These are phyloP conservation scores for Apiospora hydei DNA, from an alignment of 2,329 filamentous ascomycete genomes.

Conservation along the genomic window DNA sequence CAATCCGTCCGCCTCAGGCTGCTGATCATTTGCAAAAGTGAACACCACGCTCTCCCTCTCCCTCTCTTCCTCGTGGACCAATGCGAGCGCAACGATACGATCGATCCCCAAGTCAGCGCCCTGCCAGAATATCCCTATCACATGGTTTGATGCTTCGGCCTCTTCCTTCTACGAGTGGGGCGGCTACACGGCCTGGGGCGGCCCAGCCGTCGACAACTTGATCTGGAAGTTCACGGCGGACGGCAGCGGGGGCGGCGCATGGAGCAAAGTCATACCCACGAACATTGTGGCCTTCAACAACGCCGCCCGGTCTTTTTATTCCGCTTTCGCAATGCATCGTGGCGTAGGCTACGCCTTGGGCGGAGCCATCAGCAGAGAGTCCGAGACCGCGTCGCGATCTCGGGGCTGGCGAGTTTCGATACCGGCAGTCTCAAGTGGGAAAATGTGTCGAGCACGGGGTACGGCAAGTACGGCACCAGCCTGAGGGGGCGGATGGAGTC, in stretches of 20 bases:
- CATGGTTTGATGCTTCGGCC: slow-evolving; percentile 15
- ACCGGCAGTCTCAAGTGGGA: slow-evolving; percentile 4
- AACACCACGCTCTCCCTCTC: slow-evolving; percentile 25
- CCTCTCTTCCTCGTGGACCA: slow-evolving; percentile 25
- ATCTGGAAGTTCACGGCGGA: slow-evolving; percentile 25
- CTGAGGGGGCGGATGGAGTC: neutral
- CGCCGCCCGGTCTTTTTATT: neutral
- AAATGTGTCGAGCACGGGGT: slow-evolving; percentile 12
- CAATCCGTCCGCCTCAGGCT: neutral
- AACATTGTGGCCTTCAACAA: neutral
- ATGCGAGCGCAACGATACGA: slow-evolving; percentile 4
- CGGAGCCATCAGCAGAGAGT: slow-evolving; percentile 5
- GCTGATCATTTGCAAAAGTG: neutral
- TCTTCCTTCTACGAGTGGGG: slow-evolving; percentile 25
- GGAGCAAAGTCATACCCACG: neutral
- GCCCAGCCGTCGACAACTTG: neutral
- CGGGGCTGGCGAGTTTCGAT: slow-evolving; percentile 26
- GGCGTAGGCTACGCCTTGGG: slow-evolving; percentile 18
- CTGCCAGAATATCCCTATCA: neutral
- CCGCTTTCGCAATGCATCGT: neutral
- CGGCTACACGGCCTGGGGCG: neutral
- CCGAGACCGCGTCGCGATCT: neutral
- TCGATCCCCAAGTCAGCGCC: slow-evolving; percentile 22
- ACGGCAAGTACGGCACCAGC: neutral
- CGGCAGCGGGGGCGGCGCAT: neutral